phyloP scores from a whole-genome alignment of 805 yeast species.

The Candida coquimbonensis region DNA sequence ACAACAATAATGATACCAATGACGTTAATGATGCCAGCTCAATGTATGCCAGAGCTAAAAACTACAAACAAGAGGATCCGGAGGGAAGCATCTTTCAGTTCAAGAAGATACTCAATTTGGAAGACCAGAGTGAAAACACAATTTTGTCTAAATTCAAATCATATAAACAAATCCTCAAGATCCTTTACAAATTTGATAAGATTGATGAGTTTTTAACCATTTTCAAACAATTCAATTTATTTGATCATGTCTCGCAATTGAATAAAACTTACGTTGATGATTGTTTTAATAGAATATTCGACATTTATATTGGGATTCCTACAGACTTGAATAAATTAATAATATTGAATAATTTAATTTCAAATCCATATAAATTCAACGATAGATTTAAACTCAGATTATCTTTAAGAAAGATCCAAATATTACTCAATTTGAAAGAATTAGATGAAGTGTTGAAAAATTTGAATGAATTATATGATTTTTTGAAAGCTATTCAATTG shows the following conservation, averaged over 20 bases:
- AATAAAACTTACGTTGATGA: conserved; percentile 25
- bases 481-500: conserved; percentile 29
- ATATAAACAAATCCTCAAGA: conserved; percentile 19
- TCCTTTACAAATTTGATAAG: conserved; percentile 16
- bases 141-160: conserved; percentile 20
- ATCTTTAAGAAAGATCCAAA: conserved; percentile 37
- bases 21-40: neutral
- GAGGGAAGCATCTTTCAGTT: conserved; percentile 15
- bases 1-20: conserved; percentile 17
- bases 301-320: conserved; percentile 20
- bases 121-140: conserved; percentile 25
- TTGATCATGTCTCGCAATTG: conserved; percentile 12
- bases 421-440: conserved; percentile 25
- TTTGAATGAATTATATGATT: conserved; percentile 29
- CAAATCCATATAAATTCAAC: conserved; percentile 12
- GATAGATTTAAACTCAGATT: conserved; percentile 43
- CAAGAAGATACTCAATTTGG: conserved; percentile 22
- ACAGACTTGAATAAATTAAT: conserved; percentile 15
- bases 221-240: conserved; percentile 6
- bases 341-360: conserved; percentile 27
- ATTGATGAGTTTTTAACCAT: conserved; percentile 7
- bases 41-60: conserved; percentile 21
- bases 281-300: conserved; percentile 34
- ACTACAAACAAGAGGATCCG: conserved; percentile 19
- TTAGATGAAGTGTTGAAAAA: conserved; percentile 29